Base-by-base conservation (phyloP, 2,329 filamentous ascomycete species). In the Cercospora citrullina region DNA sequence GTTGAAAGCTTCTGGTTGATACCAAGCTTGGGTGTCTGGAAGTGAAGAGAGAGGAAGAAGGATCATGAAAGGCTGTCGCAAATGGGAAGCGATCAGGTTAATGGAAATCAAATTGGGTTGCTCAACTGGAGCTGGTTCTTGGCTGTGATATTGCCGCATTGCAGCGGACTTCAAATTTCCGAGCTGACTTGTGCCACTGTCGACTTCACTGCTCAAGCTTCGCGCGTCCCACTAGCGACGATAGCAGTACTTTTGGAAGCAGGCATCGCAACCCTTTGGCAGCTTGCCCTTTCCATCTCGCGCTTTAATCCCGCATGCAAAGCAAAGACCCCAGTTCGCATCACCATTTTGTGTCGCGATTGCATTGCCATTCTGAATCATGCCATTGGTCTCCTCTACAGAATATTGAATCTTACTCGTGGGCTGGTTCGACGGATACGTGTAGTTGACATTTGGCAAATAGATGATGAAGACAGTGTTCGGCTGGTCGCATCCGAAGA, bases 401-500 rank as follows among this genome's bases (percentile, higher is more conserved):
- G 76, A 69, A 69, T 82, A 83, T 61, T 75, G 67, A n/a, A 83
- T 64, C 65, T 81, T 75, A 5, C 60, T 66, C 16, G 73, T 80
- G 1, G 76, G 36, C 23, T 74, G 72, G 18, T 80, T 79, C 1
- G 76, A 79, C 5, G 74, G 70, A 62, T 74, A 79, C 0, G 71
- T 79, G 65, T 80, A 83, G 12, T 78, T 72, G 8, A 74, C 72
- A 67, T 85, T 85, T 1, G 83, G 84, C 42, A 85, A 68, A 63
- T 79, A 82, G n/a, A 83, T 74, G 33, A 83, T 77, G 10, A 82
- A 72, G 8, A 76, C 60, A 8, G 74, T 73, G 16, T 67, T 68
- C 0, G 70, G 21, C 12, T 77, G 68, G 72, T 85, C 80, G 80
- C 88, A 90, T 72, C 88, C 88, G 77, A 90, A 90, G 76, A 90